Evolutionary conservation across 192 early-diverging fungal genomes (phyloP).

Genomic region (Spizellomyces punctatus): DNA sequence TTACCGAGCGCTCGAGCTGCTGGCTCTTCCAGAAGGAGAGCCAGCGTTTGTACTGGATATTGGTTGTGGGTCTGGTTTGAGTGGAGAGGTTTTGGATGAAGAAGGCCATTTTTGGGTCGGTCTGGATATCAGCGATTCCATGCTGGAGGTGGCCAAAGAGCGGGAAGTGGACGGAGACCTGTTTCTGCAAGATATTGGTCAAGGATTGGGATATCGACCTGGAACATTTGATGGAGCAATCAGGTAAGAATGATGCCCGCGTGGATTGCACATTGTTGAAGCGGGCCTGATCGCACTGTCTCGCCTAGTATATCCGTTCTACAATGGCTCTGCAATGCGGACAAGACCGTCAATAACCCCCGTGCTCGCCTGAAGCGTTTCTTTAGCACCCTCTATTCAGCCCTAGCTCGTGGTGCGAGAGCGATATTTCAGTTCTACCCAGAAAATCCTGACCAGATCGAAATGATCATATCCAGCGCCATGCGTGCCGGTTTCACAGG

Average conservation of each 20-base stretch:
- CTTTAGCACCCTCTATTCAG: slow-evolving; percentile 91
- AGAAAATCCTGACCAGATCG: slow-evolving; percentile 91
- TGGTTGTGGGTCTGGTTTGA: slow-evolving; percentile 95
- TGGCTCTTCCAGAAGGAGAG: slow-evolving; percentile 76
- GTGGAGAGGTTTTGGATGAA: slow-evolving; percentile 92
- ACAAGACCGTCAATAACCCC: slow-evolving; percentile 86
- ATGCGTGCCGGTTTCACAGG: slow-evolving; percentile 95
- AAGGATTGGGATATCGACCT: slow-evolving; percentile 90
- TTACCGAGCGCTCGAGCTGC: slow-evolving; percentile 84
- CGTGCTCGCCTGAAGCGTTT: slow-evolving; percentile 82
- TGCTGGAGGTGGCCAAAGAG: slow-evolving; percentile 92
- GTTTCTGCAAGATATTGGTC: slow-evolving; percentile 93
- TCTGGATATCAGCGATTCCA: slow-evolving; percentile 90
- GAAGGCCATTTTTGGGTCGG: slow-evolving; percentile 97
- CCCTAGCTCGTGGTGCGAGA: slow-evolving; percentile 83
- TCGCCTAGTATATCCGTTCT: slow-evolving; percentile 78
- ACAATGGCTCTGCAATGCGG: slow-evolving; percentile 99
- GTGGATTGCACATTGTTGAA: not conserved
- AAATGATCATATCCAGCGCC: slow-evolving; percentile 86
- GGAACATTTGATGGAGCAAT: slow-evolving; percentile 97
- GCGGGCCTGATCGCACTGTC: not conserved
- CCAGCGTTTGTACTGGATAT: slow-evolving; percentile 87
- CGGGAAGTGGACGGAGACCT: slow-evolving; percentile 93
- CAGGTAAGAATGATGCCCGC: slow-evolving; percentile 11
- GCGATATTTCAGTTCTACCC: slow-evolving; percentile 99